phyloP scores from a whole-genome alignment of 2,329 filamentous ascomycete genomes.

The Hymenoscyphus infarciens region DNA sequence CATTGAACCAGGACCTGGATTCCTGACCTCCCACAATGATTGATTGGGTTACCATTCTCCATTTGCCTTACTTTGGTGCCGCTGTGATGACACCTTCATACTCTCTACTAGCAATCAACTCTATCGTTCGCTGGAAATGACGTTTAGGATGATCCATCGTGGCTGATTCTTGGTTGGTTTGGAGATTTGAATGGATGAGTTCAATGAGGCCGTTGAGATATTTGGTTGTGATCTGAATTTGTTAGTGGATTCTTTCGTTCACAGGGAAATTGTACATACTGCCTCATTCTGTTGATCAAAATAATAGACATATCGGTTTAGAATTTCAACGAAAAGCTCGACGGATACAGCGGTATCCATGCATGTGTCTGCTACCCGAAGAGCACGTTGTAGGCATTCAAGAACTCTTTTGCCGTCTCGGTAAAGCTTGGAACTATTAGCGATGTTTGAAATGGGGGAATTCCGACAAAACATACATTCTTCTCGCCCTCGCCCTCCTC shows the following conservation, averaged over 20 bases:
- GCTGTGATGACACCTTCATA: constrained; percentile 79
- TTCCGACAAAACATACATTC: constrained; percentile 52
- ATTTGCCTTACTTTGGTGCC: constrained; percentile 41
- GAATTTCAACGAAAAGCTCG: constrained; percentile 95
- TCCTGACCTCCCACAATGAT: neutral
- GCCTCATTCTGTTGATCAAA: constrained; percentile 99
- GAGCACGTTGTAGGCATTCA: constrained; percentile 90
- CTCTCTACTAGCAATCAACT: constrained; percentile 86
- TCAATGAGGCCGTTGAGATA: constrained; percentile 98
- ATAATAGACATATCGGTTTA: constrained; percentile 98
- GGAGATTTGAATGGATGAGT: constrained; percentile 93
- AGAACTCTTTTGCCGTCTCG: constrained; percentile 96
- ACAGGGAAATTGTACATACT: constrained; percentile 42
- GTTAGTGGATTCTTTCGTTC: neutral
- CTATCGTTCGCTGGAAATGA: constrained; percentile 91
- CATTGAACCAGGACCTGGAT: constrained; percentile 16
- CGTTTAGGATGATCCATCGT: constrained; percentile 85
- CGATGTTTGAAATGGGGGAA: constrained; percentile 15
- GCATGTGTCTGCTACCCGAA: constrained; percentile 94
- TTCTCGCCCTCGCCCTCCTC: constrained; percentile 60
- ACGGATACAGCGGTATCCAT: constrained; percentile 98
- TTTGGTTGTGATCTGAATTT: constrained; percentile 74
- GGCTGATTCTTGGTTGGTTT: constrained; percentile 75
- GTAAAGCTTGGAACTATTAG: constrained; percentile 63
- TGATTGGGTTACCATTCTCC: neutral